Percentiles rank a stretch among this genome's conserved stretches.
phyloP scores from a whole-genome alignment of 2,329 filamentous ascomycete genomes.

The Plenodomus lindquistii region DNA sequence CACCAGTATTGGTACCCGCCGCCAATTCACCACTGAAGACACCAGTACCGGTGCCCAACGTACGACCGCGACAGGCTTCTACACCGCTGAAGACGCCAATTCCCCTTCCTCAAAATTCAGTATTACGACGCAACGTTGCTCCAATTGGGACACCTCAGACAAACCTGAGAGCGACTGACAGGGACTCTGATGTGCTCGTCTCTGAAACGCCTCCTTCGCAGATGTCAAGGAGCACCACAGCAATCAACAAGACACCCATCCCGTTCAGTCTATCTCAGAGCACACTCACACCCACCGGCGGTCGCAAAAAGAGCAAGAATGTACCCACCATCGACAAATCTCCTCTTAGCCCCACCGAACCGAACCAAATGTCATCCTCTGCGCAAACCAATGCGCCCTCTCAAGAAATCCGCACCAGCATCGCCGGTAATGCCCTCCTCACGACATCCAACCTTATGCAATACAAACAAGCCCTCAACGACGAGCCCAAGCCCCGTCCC shows the following conservation, averaged over 20 bases:
- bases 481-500: slow-evolving; percentile 16
- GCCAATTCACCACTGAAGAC: background rate
- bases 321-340: slow-evolving; percentile 3
- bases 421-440: slow-evolving; percentile 9
- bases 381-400: background rate
- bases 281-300: background rate
- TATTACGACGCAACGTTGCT: background rate
- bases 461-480: slow-evolving; percentile 20
- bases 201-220: slow-evolving; percentile 18
- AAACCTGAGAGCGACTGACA: background rate
- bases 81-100: slow-evolving; percentile 12
- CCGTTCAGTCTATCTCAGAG: slow-evolving; percentile 13
- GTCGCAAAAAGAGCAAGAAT: slow-evolving; percentile 3
- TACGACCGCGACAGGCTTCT: background rate
- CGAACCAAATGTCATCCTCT: background rate
- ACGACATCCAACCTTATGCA: slow-evolving; percentile 19
- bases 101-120: slow-evolving; percentile 13
- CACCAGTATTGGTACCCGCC: no score
- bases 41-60: background rate
- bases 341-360: background rate
- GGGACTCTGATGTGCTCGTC: slow-evolving; percentile 11
- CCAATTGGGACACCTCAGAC: background rate
- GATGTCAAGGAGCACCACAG: slow-evolving; percentile 2
- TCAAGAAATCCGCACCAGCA: slow-evolving; percentile 1
- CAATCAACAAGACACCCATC: slow-evolving; percentile 9